A percentile compares a stretch with the other conserved stretches of the same genome.
phyloP scores from a whole-genome alignment of 305 asterid genomes.

The Fraxinus velutina region DNA sequence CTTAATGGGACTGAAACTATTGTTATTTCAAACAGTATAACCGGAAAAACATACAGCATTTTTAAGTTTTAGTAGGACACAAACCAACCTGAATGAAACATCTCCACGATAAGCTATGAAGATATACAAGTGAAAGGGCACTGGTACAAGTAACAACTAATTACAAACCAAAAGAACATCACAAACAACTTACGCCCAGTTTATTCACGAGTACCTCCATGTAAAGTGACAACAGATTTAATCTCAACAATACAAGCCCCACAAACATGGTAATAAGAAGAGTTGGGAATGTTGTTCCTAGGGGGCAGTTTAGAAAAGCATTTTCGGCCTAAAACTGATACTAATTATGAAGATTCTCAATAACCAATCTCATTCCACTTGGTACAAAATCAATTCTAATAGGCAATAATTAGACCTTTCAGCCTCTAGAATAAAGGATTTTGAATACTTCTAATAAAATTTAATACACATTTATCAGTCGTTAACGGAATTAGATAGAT shows the following conservation, averaged over 20 bases:
- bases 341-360: background rate
- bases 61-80: background rate
- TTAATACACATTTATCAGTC: background rate
- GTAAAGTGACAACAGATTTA: background rate
- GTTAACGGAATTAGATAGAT: background rate
- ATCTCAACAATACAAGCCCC: background rate
- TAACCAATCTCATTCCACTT: background rate
- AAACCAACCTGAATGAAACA: background rate
- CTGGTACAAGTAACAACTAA: background rate
- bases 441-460: background rate
- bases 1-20: background rate
- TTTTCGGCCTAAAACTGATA: background rate
- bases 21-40: background rate
- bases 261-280: background rate
- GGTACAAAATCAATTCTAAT: background rate
- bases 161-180: background rate
- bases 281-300: background rate
- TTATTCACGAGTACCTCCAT: background rate
- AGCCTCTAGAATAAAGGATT: background rate
- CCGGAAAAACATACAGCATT: background rate
- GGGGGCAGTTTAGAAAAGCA: background rate
- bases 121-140: background rate
- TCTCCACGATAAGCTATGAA: background rate
- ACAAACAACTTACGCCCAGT: background rate
- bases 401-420: background rate